Evolutionary conservation across 164 flowering plant species (phyloP), one percentile per base, ranked within the genome.

Genomic region (Stephania yunnanensis): DNA sequence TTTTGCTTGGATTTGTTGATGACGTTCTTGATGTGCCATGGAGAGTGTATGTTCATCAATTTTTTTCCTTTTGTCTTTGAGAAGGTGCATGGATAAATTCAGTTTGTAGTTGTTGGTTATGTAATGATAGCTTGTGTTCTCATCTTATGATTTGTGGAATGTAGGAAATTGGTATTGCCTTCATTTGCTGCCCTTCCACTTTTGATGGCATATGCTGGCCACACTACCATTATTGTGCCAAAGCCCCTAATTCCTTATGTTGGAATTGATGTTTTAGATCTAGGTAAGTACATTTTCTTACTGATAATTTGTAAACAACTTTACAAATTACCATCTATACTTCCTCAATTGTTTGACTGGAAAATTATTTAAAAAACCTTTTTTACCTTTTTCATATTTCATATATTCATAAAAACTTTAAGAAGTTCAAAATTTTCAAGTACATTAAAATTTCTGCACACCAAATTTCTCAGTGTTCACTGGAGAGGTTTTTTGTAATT

Each of bases 131-230:
- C 74, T 12, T 36, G 36, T 48, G 36, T 36, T 71, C 63, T 72
- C 77, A 22, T 76, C 68, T 79, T 36, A 36, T 36, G 42, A 65
- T 67, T 71, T 84, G 64, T 79, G 76, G 80, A 81, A 79, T 81
- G 70, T 95, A 95, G 99, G 85, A 95, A 95, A 83, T 75, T 93
- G 71, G 31, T 93, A 45, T 78, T 95, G 78, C 98, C 99, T 50
- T 86, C 97, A 68, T 78, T 95, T 86, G 96, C 97, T 75, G 87
- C 98, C 53, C 95, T 95, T 78, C 96, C 97, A 17, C 83, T 92
- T 81, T 76, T 95, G 86, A 92, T 95, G 99, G 99, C 99, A 42
- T 95, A 95, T 89, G 98, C 98, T 82, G 99, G 99, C 44, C 95
- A 90, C 80, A 93, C 99, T 53, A 88, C 97, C 64, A 91, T 95